Conservation (phyloP, 1,284 basidiomycete species). For the Austroboletus rostrupii region DNA sequence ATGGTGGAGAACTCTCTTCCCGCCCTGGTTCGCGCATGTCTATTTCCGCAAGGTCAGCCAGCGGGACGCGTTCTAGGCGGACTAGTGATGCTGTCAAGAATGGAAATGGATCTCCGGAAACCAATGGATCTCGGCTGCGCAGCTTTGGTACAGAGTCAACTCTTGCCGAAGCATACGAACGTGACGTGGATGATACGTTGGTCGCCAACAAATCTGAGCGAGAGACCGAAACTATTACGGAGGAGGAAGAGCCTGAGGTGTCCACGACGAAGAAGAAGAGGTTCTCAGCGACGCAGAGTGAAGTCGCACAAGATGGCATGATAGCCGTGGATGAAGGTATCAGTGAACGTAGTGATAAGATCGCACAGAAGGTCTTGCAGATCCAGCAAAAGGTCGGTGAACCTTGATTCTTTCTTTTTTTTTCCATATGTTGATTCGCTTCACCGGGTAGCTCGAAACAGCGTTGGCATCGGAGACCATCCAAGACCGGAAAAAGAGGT, state of each 20-base stretch:
- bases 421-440: constrained; percentile 2
- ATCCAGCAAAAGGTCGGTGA: constrained; percentile 74
- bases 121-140: constrained; percentile 39
- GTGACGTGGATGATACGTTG: constrained; percentile 36
- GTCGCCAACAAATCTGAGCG: constrained; percentile 39
- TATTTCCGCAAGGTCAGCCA: constrained; percentile 41
- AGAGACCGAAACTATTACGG: constrained; percentile 48
- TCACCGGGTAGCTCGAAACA: constrained; percentile 55
- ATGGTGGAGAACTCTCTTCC: constrained; percentile 49
- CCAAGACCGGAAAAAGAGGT: constrained; percentile 39
- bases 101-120: constrained; percentile 25
- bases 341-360: constrained; percentile 75
- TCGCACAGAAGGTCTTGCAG: constrained; percentile 76
- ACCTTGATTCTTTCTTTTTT: neutral
- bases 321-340: constrained; percentile 79
- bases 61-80: constrained; percentile 48
- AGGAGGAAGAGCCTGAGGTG: constrained; percentile 46
- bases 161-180: constrained; percentile 59
- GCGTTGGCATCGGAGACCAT: constrained; percentile 59
- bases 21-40: constrained; percentile 43
- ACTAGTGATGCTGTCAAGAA: constrained; percentile 50
- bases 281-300: constrained; percentile 64
- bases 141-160: constrained; percentile 75
- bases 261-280: constrained; percentile 59
- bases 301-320: constrained; percentile 70